These are phyloP conservation scores for Dictyostelium intermedium DNA, from an alignment of 78 protist genomes.

Conservation along the genomic window DNA sequence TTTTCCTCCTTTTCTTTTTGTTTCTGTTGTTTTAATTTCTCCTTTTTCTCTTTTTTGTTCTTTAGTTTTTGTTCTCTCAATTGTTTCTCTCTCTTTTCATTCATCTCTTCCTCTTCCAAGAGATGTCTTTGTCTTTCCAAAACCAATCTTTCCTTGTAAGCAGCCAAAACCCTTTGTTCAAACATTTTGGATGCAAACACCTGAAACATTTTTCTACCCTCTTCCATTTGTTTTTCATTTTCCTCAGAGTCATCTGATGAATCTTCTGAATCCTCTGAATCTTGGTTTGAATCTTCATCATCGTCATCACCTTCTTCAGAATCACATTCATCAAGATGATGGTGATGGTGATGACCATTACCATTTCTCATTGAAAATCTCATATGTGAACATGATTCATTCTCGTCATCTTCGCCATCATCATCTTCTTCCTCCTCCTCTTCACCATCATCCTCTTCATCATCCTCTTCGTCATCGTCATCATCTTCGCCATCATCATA, in stretches of 20 bases:
- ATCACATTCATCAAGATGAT: background rate
- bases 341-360: background rate
- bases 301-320: conserved; percentile 16
- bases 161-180: conserved; percentile 79
- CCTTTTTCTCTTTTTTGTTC: conserved; percentile 31
- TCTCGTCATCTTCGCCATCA: background rate
- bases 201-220: conserved; percentile 85
- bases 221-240: conserved; percentile 80
- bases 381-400: background rate
- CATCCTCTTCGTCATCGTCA: conserved; percentile 62
- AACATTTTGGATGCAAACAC: conserved; percentile 84
- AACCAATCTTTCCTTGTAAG: conserved; percentile 60
- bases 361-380: background rate
- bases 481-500: conserved; percentile 4
- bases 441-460: conserved; percentile 51
- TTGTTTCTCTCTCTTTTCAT: conserved; percentile 46
- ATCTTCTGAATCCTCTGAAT: conserved; percentile 31
- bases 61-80: conserved; percentile 25
- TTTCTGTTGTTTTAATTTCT: conserved; percentile 30
- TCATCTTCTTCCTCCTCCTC: conserved; percentile 7
- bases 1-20: conserved; percentile 36
- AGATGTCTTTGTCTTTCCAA: conserved; percentile 68
- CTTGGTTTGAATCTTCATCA: conserved; percentile 34
- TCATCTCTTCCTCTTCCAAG: conserved; percentile 37
- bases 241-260: conserved; percentile 47